Conservation (phyloP, 1,284 basidiomycete species). For the Pisolithus thermaeus region DNA sequence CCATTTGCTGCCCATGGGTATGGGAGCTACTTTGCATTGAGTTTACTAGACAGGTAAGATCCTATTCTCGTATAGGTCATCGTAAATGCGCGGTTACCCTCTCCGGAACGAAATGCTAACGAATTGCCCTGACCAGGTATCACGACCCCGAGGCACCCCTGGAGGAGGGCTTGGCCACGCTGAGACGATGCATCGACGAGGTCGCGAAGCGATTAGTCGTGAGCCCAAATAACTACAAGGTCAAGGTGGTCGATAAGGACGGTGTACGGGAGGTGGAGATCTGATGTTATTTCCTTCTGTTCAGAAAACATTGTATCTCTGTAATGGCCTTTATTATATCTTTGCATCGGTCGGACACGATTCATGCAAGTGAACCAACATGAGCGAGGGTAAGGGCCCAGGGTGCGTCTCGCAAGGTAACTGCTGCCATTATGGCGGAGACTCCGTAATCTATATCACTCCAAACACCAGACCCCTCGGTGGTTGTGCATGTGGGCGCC, state of each 20-base stretch:
- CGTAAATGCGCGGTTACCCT: neutral
- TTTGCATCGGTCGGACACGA: too few species aligned
- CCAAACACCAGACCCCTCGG: too few species aligned
- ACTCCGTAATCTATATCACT: too few species aligned
- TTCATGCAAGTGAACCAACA: too few species aligned
- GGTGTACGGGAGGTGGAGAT: conserved; percentile 78
- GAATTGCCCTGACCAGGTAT: conserved; percentile 43
- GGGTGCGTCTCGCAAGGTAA: too few species aligned
- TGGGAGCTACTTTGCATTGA: conserved; percentile 87
- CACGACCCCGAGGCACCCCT: conserved; percentile 79
- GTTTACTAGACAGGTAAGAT: conserved; percentile 83
- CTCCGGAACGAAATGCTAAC: neutral
- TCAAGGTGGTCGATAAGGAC: conserved; percentile 88
- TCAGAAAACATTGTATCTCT: neutral
- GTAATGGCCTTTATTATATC: neutral
- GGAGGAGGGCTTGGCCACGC: conserved; percentile 80
- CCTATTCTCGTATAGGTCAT: conserved; percentile 12
- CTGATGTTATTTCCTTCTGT: conserved; percentile 26
- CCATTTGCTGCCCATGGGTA: conserved; percentile 97
- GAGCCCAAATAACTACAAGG: conserved; percentile 77
- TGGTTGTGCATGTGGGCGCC: too few species aligned
- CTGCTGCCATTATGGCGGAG: too few species aligned
- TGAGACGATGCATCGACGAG: conserved; percentile 86
- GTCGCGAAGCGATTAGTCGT: conserved; percentile 83
- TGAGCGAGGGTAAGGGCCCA: too few species aligned